Percentiles rank a stretch among this genome's conserved stretches.
Evolutionary conservation across 768 basidiomycete species (phyloP).

Genomic region (Mrakia frigida): DNA sequence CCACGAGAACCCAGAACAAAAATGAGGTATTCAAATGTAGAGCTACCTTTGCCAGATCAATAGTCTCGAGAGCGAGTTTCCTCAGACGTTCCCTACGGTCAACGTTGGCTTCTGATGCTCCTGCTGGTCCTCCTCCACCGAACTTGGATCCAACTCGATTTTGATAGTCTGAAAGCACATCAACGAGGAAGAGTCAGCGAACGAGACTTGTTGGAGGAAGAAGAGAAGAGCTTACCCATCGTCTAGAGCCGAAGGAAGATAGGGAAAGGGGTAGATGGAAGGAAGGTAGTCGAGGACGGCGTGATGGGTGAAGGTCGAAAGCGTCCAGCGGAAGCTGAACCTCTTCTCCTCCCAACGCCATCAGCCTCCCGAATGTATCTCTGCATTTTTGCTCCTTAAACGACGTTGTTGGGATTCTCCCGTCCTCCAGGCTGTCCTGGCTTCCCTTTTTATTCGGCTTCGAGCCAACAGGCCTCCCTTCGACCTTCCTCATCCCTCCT

Average conservation of each 20-base stretch:
- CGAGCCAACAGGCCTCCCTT: too few relatives aligned
- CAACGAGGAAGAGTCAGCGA: background rate
- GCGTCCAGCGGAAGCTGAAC: background rate
- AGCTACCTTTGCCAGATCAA: constrained; percentile 89
- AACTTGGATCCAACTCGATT: constrained; percentile 95
- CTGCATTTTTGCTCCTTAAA: too few relatives aligned
- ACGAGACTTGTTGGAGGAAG: background rate
- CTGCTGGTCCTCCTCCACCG: constrained; percentile 84
- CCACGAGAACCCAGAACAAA: background rate
- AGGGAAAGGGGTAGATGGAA: background rate
- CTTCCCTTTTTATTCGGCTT: too few relatives aligned
- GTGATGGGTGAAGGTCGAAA: background rate
- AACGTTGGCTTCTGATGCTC: constrained; percentile 89
- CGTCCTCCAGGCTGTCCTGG: too few relatives aligned
- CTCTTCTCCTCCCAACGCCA: background rate
- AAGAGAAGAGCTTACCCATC: constrained; percentile 10
- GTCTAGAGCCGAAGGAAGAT: background rate
- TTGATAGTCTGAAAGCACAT: constrained; percentile 45
- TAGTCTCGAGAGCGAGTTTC: constrained; percentile 93
- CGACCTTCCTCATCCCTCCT: too few relatives aligned
- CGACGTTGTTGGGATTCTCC: too few relatives aligned
- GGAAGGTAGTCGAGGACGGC: background rate
- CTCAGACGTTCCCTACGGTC: constrained; percentile 89
- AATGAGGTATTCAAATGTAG: background rate
- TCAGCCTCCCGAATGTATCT: background rate